Evolutionary conservation across 495 filamentous ascomycete genomes (phyloP).

Genomic region (Penicillium steckii): DNA sequence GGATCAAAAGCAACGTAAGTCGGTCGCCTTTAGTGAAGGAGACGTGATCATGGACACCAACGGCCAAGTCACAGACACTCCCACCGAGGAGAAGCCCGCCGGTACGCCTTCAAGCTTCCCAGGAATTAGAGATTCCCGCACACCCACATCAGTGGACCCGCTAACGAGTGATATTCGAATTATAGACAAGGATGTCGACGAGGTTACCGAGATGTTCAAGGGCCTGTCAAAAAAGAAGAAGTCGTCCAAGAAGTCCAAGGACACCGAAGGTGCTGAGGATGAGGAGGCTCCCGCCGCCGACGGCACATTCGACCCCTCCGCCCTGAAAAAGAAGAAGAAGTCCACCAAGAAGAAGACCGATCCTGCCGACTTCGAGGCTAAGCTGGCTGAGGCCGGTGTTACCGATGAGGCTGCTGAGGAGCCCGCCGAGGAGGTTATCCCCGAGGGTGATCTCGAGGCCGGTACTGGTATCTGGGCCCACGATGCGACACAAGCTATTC

Average conservation of each 20-base stretch:
- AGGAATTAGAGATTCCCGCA: not conserved
- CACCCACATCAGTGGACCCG: constrained; percentile 1
- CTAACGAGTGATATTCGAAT: constrained; percentile 8
- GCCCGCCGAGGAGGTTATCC: constrained; percentile 45
- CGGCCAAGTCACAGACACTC: constrained; percentile 73
- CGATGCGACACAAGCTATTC: constrained; percentile 70
- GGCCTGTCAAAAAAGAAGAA: constrained; percentile 88
- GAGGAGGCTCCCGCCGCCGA: constrained; percentile 61
- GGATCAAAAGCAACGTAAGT: constrained; percentile 69
- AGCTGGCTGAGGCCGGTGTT: constrained; percentile 74
- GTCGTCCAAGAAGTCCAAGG: constrained; percentile 63
- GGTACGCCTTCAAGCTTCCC: constrained; percentile 14
- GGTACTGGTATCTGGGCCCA: constrained; percentile 95
- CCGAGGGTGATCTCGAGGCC: constrained; percentile 76
- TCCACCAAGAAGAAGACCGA: constrained; percentile 54
- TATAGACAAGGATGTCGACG: constrained; percentile 66
- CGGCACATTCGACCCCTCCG: constrained; percentile 68
- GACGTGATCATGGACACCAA: constrained; percentile 80
- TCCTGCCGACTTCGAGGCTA: constrained; percentile 75
- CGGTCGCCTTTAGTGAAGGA: constrained; percentile 85
- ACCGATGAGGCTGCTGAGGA: constrained; percentile 49
- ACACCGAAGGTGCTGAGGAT: constrained; percentile 51
- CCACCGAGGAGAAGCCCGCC: constrained; percentile 60
- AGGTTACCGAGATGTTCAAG: constrained; percentile 73
- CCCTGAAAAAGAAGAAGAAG: constrained; percentile 96